These are phyloP conservation scores for Zea luxurians DNA, from an alignment of 176 grass and related monocot species.

Conservation along the genomic window DNA sequence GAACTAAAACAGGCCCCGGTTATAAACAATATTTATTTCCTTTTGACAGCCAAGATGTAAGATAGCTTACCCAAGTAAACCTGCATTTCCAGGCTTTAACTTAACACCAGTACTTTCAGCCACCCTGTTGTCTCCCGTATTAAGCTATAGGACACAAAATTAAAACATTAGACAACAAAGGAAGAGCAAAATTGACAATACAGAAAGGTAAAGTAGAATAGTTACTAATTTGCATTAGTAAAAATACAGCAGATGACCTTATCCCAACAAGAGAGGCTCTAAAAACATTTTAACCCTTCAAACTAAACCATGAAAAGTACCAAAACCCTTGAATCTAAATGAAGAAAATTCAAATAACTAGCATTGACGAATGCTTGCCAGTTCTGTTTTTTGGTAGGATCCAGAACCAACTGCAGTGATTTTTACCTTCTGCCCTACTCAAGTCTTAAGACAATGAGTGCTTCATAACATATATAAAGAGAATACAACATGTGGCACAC, in stretches of 20 bases:
- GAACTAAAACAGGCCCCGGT: conserved; percentile 13
- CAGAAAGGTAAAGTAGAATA: conserved; percentile 12
- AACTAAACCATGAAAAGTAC: neutral
- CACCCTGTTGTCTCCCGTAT: conserved; percentile 58
- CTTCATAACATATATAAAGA: neutral
- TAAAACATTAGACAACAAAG: conserved; percentile 8
- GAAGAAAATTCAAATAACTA: conserved; percentile 3
- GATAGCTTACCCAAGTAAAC: conserved; percentile 81
- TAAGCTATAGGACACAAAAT: conserved; percentile 54
- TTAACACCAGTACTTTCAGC: conserved; percentile 51
- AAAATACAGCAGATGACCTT: conserved; percentile 5
- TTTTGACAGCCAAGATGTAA: neutral
- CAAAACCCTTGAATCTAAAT: conserved; percentile 23
- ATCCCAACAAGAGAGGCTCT: neutral
- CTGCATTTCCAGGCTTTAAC: conserved; percentile 62
- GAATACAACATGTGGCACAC: neutral
- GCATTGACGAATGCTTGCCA: neutral
- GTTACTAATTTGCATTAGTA: conserved; percentile 24
- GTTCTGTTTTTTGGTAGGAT: neutral
- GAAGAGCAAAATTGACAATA: conserved; percentile 22
- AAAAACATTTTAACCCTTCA: neutral
- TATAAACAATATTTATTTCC: conserved; percentile 15
- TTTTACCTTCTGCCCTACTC: neutral
- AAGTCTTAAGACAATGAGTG: neutral
- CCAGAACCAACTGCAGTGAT: neutral